Conservation (phyloP, 2,329 filamentous ascomycete genomes). For the Trichoderma lentiforme region DNA sequence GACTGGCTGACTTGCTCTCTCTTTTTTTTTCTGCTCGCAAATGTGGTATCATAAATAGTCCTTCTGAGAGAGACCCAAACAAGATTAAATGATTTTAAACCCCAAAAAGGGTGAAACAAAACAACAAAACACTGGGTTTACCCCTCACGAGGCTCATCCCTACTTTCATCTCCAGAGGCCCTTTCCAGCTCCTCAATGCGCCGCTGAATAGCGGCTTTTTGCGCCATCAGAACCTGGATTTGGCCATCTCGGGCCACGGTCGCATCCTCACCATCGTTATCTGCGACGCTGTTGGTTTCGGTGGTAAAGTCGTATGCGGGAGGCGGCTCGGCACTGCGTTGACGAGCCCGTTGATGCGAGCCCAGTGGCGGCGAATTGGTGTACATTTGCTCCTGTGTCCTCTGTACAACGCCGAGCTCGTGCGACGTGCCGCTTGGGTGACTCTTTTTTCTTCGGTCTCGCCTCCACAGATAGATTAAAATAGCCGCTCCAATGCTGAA, state of each 20-base stretch:
- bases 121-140: neutral
- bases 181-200: constrained; percentile 35
- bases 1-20: neutral
- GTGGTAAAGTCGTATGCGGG: constrained; percentile 32
- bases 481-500: constrained; percentile 28
- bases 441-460: constrained; percentile 13
- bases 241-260: constrained; percentile 29
- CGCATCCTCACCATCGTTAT: constrained; percentile 24
- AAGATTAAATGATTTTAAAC: neutral
- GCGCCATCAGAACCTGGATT: constrained; percentile 32
- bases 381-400: constrained; percentile 19
- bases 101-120: neutral
- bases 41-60: constrained; percentile 7
- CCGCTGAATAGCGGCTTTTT: constrained; percentile 35
- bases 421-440: constrained; percentile 14
- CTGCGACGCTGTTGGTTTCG: constrained; percentile 24
- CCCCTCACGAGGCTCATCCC: neutral
- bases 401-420: constrained; percentile 26
- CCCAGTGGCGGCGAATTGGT: constrained; percentile 1
- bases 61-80: neutral
- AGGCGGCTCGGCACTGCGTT: constrained; percentile 27
- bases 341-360: neutral
- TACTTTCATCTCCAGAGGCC: neutral
- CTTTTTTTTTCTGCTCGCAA: neutral
- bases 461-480: constrained; percentile 28